Evolutionary conservation across 2,329 filamentous ascomycete species (phyloP), one percentile per base, ranked within the genome.

Genomic region (Teratosphaeria destructans): DNA sequence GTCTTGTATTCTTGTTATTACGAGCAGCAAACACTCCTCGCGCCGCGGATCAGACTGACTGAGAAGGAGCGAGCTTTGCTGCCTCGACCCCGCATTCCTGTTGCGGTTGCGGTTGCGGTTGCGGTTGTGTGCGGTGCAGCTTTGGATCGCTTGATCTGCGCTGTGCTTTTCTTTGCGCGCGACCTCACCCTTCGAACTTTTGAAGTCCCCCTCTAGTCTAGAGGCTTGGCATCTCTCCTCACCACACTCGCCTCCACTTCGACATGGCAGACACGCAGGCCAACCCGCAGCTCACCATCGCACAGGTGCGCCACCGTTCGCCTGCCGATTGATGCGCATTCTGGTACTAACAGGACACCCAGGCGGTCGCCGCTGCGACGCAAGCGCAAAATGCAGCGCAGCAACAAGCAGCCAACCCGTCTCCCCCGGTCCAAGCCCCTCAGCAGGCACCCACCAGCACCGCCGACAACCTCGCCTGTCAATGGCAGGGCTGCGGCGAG

Each of bases 401-500:
- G 52, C 67, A 68, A 52, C 63, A 64, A 35, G 58, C 60, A 23
- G 61, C 64, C 32, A 60, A 59, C 54, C 60, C 68, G 16, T 69
- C 67, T 57, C 67, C 68, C 27, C 65, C 68, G 2, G 66, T 70
- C 29, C 68, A 68, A 61, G 64, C 27, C 4, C 11, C 67, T 10
- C 65, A 66, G n/a, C 66, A 71, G 43, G 61, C 63, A 29, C 68
- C 69, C 29, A 67, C 63, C 59, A 71, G 68, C 57, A 68, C 70
- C 59, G 68, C 71, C 68, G 78, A 81, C 69, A 75, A 76, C 65
- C 71, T 81, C 27, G 75, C 76, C 39, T 86, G 84, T 65, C 81
- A 85, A 74, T 86, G 84, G 84, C 78, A 81, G 65, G 81, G 79
- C 64, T 86, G 84, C 68, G 79, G 80, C 65, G 84, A 86, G 67